Conservation (phyloP, 2,329 filamentous ascomycete species). For the Byssoonygena ceratinophila region DNA sequence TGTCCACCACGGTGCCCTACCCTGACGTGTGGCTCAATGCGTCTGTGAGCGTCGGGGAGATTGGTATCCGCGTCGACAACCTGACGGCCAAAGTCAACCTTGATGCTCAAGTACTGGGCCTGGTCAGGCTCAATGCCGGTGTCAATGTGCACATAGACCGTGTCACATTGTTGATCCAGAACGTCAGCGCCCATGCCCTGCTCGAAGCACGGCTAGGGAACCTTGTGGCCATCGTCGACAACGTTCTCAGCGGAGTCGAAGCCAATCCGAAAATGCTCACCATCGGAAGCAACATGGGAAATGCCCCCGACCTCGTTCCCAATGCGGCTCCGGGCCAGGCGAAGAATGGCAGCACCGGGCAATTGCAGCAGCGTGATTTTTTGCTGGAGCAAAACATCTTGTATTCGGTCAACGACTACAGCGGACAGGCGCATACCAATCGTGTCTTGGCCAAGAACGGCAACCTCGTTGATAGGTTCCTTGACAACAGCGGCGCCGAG, state of each 20-base stretch:
- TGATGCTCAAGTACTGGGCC: not conserved
- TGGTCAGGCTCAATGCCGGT: constrained; percentile 1
- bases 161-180: not conserved
- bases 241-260: not conserved
- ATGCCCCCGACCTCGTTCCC: not conserved
- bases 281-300: not conserved
- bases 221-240: constrained; percentile 1
- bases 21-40: not conserved
- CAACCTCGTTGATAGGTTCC: not conserved
- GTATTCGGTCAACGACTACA: constrained; percentile 1
- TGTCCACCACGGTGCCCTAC: not conserved
- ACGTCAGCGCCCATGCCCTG: not conserved
- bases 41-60: not conserved
- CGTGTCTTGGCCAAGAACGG: not conserved
- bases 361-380: constrained; percentile 1
- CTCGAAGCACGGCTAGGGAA: not conserved
- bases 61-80: not conserved
- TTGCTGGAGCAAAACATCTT: constrained; percentile 1
- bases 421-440: not conserved
- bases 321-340: not conserved
- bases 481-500: constrained; percentile 1
- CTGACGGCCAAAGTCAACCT: constrained; percentile 3
- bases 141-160: not conserved
- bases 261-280: constrained; percentile 1
- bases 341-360: not conserved